phyloP scores from a whole-genome alignment of 1,284 basidiomycete genomes.

The Ustilago lituana region DNA sequence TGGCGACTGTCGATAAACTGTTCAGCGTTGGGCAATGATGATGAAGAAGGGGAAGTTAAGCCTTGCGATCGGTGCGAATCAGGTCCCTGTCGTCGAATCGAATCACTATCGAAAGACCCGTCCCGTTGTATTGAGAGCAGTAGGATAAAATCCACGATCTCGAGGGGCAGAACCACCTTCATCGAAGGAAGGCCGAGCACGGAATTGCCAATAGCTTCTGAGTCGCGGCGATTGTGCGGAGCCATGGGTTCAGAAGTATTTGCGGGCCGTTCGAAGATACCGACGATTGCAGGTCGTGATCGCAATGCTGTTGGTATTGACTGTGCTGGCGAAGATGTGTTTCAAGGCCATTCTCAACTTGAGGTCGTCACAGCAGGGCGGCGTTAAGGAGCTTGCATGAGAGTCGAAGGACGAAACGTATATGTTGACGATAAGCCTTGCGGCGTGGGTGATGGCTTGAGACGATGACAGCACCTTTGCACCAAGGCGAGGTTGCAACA shows the following conservation, averaged over 20 bases:
- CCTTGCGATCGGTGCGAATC: not conserved
- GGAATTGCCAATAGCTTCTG: not conserved
- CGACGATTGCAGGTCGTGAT: too few species aligned
- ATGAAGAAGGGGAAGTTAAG: not conserved
- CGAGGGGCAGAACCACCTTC: conserved; percentile 19
- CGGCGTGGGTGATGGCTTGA: too few species aligned
- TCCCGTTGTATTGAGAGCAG: conserved; percentile 7
- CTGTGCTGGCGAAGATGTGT: too few species aligned
- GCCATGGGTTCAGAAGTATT: not conserved
- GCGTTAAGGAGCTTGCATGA: too few species aligned
- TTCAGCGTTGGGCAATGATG: not conserved
- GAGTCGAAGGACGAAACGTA: too few species aligned
- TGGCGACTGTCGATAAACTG: conserved; percentile 5
- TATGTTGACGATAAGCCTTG: too few species aligned
- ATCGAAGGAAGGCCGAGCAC: not conserved
- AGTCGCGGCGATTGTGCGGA: not conserved
- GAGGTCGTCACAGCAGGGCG: too few species aligned
- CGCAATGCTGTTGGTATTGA: too few species aligned
- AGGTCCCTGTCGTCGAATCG: not conserved
- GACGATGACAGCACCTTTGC: too few species aligned
- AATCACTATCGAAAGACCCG: not conserved
- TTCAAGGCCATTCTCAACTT: too few species aligned
- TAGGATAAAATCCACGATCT: conserved; percentile 45
- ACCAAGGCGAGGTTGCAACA: too few species aligned
- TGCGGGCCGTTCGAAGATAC: too few species aligned